A percentile compares a stretch with the other conserved stretches of the same genome.
phyloP scores from a whole-genome alignment of 495 filamentous ascomycete genomes.

The Hapsidospora chrysogenum region DNA sequence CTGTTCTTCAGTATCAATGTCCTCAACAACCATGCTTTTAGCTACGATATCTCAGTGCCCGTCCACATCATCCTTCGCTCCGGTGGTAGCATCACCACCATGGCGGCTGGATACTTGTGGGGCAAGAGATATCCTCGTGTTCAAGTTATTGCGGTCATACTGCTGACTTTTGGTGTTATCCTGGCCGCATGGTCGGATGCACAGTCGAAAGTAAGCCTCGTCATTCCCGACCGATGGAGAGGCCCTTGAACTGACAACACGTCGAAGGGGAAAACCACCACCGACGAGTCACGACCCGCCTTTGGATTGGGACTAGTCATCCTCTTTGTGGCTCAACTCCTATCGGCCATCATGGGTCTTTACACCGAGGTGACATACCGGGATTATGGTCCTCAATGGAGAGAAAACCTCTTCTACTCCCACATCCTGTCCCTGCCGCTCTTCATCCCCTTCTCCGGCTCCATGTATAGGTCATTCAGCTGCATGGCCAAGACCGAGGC shows the following conservation, averaged over 20 bases:
- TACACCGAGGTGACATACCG: slow-evolving; percentile 86
- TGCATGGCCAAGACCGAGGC: slow-evolving; percentile 29
- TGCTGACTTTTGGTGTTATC: slow-evolving; percentile 75
- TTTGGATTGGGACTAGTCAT: slow-evolving; percentile 70
- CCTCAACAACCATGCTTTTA: slow-evolving; percentile 95
- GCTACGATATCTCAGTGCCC: slow-evolving; percentile 89
- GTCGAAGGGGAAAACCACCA: slow-evolving; percentile 11
- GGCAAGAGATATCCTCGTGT: slow-evolving; percentile 67
- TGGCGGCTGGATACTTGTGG: slow-evolving; percentile 69
- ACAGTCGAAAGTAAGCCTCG: slow-evolving; percentile 53
- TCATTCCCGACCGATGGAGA: no score
- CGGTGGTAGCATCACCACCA: slow-evolving; percentile 86
- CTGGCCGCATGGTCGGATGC: slow-evolving; percentile 80
- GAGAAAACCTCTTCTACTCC: slow-evolving; percentile 90
- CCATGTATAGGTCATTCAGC: slow-evolving; percentile 32
- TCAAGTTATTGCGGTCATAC: slow-evolving; percentile 60
- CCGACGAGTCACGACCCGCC: slow-evolving; percentile 13
- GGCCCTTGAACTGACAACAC: slow-evolving; percentile 6
- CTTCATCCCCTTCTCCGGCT: slow-evolving; percentile 37
- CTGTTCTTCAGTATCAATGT: slow-evolving; percentile 87
- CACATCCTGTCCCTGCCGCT: slow-evolving; percentile 64
- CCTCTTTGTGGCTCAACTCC: slow-evolving; percentile 72
- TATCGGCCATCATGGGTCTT: slow-evolving; percentile 87
- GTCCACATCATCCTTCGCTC: slow-evolving; percentile 94
- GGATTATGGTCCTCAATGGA: slow-evolving; percentile 77